These are phyloP conservation scores for Mycena haematopus DNA, from an alignment of 768 basidiomycete species.

Conservation along the genomic window DNA sequence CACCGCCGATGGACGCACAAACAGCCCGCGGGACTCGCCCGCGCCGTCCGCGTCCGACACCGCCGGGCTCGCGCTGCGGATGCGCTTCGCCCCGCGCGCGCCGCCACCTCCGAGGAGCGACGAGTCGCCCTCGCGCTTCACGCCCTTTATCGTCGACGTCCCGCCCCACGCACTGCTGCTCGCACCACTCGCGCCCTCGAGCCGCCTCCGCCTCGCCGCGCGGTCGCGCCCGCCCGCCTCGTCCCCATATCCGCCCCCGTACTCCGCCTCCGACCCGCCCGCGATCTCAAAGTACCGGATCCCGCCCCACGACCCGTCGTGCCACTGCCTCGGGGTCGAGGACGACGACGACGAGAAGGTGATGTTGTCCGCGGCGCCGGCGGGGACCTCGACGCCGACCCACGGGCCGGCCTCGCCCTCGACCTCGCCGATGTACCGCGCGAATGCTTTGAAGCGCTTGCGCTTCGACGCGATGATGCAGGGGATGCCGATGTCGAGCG, in stretches of 20 bases:
- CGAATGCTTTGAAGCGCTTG: conserved; percentile 85
- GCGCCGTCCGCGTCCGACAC: conserved; percentile 56
- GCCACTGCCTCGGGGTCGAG: conserved; percentile 75
- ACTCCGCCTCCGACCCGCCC: conserved; percentile 33
- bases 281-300: conserved; percentile 84
- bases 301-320: conserved; percentile 85
- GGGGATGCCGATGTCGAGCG: conserved; percentile 86
- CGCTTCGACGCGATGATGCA: conserved; percentile 88
- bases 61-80: conserved; percentile 75
- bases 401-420: conserved; percentile 82
- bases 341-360: conserved; percentile 31
- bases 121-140: conserved; percentile 49
- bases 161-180: conserved; percentile 3
- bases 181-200: conserved; percentile 40
- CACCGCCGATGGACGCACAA: conserved; percentile 86
- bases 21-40: conserved; percentile 74
- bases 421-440: conserved; percentile 88
- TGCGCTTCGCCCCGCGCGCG: conserved; percentile 68
- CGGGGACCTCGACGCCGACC: conserved; percentile 91
- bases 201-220: conserved; percentile 51
- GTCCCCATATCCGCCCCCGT: conserved; percentile 73
- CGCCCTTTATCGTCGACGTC: conserved; percentile 33
- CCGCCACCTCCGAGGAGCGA: conserved; percentile 40
- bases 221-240: conserved; percentile 42
- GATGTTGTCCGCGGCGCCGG: conserved; percentile 40